Percentiles rank a stretch among this genome's conserved stretches.
Evolutionary conservation across 1,139 yeast species (phyloP).

Genomic region (Saccharomyces hybrid): DNA sequence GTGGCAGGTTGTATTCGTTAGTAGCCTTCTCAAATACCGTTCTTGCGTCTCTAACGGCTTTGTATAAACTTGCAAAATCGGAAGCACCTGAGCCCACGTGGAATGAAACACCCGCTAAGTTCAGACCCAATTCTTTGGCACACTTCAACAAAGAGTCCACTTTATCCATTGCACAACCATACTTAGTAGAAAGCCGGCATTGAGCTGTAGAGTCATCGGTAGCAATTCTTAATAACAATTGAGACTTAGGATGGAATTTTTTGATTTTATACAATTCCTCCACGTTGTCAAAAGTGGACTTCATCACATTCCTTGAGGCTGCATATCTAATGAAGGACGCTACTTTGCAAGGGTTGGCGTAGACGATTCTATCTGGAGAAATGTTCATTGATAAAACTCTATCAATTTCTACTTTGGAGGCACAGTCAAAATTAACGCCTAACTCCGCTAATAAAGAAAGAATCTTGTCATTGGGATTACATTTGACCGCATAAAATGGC

Average conservation of each 20-base stretch:
- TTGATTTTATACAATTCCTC: slow-evolving; percentile 76
- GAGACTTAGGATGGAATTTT: slow-evolving; percentile 58
- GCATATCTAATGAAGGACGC: slow-evolving; percentile 75
- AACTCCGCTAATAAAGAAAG: slow-evolving; percentile 49
- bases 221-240: slow-evolving; percentile 68
- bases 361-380: slow-evolving; percentile 60
- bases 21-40: slow-evolving; percentile 57
- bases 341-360: slow-evolving; percentile 93
- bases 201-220: slow-evolving; percentile 88
- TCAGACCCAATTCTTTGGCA: slow-evolving; percentile 55
- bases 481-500: slow-evolving; percentile 90
- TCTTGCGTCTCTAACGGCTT: slow-evolving; percentile 69
- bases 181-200: slow-evolving; percentile 82
- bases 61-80: slow-evolving; percentile 58
- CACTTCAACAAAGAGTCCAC: slow-evolving; percentile 51
- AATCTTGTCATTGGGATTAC: slow-evolving; percentile 69
- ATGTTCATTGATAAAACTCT: slow-evolving; percentile 56
- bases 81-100: slow-evolving; percentile 95
- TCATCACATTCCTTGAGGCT: slow-evolving; percentile 42
- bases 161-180: slow-evolving; percentile 64
- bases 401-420: slow-evolving; percentile 79
- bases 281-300: slow-evolving; percentile 85
- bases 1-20: slow-evolving; percentile 18
- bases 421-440: slow-evolving; percentile 88
- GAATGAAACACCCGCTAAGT: slow-evolving; percentile 81